Evolutionary conservation across 2,329 filamentous ascomycete genomes (phyloP).

Genomic region (Dendryphion nanum): DNA sequence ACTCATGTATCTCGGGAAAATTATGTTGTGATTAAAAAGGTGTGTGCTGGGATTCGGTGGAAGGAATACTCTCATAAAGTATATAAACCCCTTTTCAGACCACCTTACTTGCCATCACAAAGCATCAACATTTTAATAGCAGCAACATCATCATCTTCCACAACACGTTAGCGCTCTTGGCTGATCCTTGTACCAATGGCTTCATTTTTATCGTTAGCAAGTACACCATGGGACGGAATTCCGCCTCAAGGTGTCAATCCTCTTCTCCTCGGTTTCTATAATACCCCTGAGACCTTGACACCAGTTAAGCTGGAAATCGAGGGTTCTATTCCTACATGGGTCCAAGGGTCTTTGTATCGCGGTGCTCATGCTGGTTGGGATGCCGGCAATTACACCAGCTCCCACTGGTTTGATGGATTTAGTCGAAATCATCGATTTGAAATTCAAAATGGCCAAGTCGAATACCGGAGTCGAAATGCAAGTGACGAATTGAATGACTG

Average conservation of each 20-base stretch:
- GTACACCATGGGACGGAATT: no score
- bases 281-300: conserved; percentile 3
- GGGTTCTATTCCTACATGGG: conserved; percentile 6
- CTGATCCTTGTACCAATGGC: no score
- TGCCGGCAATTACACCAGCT: conserved; percentile 6
- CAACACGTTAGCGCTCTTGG: no score
- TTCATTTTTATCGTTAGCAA: no score
- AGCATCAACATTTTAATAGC: no score
- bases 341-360: conserved; percentile 6
- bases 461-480: conserved; percentile 6
- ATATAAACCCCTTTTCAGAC: no score
- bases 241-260: conserved; percentile 4
- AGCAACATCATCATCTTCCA: no score
- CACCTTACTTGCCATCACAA: no score
- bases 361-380: conserved; percentile 8
- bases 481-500: conserved; percentile 6
- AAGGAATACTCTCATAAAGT: no score
- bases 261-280: conserved; percentile 6
- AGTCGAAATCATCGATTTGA: conserved; percentile 8
- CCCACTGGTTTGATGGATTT: conserved; percentile 9
- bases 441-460: conserved; percentile 5
- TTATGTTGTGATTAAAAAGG: no score
- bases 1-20: no score
- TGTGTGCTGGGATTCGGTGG: no score
- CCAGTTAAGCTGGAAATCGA: conserved; percentile 4